Conservation (phyloP, 139 green algal species). For the Chlamydomonas sp. region DNA sequence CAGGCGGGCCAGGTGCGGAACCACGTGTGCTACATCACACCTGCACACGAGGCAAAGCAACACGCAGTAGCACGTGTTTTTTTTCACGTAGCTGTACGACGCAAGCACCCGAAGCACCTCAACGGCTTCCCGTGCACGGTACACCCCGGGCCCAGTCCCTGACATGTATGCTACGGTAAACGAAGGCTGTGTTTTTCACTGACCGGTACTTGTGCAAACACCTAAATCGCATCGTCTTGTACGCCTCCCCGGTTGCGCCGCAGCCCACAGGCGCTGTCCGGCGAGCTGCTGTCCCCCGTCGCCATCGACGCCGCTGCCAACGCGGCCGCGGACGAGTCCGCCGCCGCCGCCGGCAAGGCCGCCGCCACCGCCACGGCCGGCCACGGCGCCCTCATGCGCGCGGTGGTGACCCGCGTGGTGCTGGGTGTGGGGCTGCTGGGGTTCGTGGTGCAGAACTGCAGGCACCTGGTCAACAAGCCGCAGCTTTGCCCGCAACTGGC, state of each 20-base stretch:
- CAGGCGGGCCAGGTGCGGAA: neutral
- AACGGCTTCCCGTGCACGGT: too few species aligned
- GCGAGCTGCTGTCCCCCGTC: neutral
- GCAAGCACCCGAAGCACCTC: too few species aligned
- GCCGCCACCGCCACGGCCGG: neutral
- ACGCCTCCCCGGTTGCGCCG: neutral
- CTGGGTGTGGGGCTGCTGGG: conserved; percentile 60
- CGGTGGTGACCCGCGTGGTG: conserved; percentile 48
- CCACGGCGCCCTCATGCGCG: conserved; percentile 34
- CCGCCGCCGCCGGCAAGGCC: neutral
- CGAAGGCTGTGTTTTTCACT: neutral
- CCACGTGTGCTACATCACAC: too few species aligned
- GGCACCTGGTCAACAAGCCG: conserved; percentile 65
- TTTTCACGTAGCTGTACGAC: too few species aligned
- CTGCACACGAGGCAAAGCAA: too few species aligned
- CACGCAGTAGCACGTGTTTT: too few species aligned
- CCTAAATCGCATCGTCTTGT: neutral
- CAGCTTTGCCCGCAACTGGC: conserved; percentile 70
- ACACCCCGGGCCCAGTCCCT: too few species aligned
- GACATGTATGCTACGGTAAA: too few species aligned
- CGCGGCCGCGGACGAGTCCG: neutral
- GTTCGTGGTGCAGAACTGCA: conserved; percentile 60
- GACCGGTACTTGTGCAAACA: too few species aligned
- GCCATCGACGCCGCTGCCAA: neutral
- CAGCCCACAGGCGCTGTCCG: neutral